Percentiles rank a stretch among this genome's conserved stretches.
These are phyloP conservation scores for Trichophyton rubrum DNA, from an alignment of 2,329 filamentous ascomycete genomes.

Conservation along the genomic window DNA sequence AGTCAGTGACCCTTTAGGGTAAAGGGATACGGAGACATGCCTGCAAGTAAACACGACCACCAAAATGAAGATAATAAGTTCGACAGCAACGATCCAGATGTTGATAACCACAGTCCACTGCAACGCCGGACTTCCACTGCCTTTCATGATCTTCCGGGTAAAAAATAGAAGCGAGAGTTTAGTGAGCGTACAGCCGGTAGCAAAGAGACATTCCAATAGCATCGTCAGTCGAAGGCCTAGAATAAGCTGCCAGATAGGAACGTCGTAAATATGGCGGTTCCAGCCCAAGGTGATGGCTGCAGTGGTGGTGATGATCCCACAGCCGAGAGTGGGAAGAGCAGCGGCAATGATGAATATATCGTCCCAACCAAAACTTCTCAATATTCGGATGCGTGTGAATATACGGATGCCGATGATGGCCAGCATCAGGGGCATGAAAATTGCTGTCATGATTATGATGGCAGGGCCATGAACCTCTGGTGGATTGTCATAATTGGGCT, in stretches of 20 bases:
- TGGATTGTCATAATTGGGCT: slow-evolving; percentile 22
- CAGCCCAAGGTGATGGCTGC: neutral
- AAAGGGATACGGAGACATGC: neutral
- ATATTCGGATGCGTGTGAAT: neutral
- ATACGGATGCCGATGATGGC: neutral
- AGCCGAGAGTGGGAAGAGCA: neutral
- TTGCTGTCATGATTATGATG: neutral
- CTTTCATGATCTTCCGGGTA: neutral
- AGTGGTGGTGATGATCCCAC: neutral
- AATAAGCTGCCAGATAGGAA: neutral
- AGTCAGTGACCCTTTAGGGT: neutral
- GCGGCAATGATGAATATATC: neutral
- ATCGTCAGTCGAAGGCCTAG: neutral
- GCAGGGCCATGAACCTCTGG: slow-evolving; percentile 2
- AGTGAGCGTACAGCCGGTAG: neutral
- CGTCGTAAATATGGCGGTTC: neutral
- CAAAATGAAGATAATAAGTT: neutral
- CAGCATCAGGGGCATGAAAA: neutral
- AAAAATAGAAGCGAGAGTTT: neutral
- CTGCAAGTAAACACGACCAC: neutral
- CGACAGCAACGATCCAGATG: neutral
- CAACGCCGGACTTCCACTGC: neutral
- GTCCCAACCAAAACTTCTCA: neutral
- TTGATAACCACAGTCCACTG: neutral
- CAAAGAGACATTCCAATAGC: neutral